These are phyloP conservation scores for Aspergillus persii DNA, from an alignment of 2,329 filamentous ascomycete genomes.

Conservation along the genomic window DNA sequence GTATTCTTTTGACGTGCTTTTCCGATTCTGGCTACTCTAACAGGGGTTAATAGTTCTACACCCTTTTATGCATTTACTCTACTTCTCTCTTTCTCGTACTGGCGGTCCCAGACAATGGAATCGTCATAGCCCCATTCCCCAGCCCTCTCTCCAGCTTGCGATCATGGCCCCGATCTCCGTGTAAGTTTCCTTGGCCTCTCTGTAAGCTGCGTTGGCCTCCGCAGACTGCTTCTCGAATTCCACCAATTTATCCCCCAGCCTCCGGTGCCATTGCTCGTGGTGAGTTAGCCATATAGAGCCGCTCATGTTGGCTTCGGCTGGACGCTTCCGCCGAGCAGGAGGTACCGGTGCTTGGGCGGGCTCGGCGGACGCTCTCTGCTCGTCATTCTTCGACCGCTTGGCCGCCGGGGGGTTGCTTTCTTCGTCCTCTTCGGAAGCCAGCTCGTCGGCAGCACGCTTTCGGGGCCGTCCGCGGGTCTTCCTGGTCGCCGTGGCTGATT, in stretches of 20 bases:
- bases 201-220: constrained; percentile 32
- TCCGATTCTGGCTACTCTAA: background rate
- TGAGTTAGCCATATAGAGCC: constrained; percentile 30
- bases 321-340: background rate
- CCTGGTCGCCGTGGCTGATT: background rate
- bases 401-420: background rate
- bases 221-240: constrained; percentile 58
- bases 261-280: constrained; percentile 51
- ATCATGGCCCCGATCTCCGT: too few relatives aligned
- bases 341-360: background rate
- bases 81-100: background rate
- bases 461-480: background rate
- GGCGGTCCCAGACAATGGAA: too few relatives aligned
- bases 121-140: too few relatives aligned
- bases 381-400: background rate
- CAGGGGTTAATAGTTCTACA: background rate
- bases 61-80: background rate
- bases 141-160: constrained; percentile 8
- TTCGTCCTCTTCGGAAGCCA: background rate
- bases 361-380: background rate
- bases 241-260: constrained; percentile 56
- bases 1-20: background rate
- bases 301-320: constrained; percentile 13
- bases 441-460: background rate
- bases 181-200: constrained; percentile 14